Evolutionary conservation across 768 basidiomycete genomes (phyloP).

Genomic region (Phanerochaete carnosa): DNA sequence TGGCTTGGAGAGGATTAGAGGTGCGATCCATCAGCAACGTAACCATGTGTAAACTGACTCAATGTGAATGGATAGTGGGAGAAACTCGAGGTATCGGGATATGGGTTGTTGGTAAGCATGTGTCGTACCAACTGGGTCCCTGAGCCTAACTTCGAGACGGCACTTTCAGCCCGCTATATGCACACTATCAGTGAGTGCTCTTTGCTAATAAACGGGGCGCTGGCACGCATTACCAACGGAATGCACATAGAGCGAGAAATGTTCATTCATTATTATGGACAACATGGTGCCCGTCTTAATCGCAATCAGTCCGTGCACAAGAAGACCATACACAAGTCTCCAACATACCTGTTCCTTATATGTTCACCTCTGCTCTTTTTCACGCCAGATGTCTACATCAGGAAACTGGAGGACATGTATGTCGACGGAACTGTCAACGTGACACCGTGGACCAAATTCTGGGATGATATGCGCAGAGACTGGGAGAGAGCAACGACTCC

Average conservation of each 20-base stretch:
- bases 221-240: neutral
- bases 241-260: conserved; percentile 24
- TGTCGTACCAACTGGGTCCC: neutral
- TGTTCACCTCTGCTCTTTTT: conserved; percentile 5
- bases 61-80: neutral
- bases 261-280: conserved; percentile 41
- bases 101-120: neutral
- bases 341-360: neutral
- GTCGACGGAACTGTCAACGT: conserved; percentile 43
- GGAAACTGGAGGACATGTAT: conserved; percentile 43
- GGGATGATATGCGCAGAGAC: conserved; percentile 36
- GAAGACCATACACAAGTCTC: conserved; percentile 8
- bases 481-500: conserved; percentile 8
- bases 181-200: neutral
- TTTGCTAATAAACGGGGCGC: neutral
- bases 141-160: neutral
- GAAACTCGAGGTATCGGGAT: neutral
- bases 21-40: neutral
- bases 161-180: neutral
- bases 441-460: conserved; percentile 41
- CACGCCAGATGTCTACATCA: conserved; percentile 44
- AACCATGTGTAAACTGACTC: neutral
- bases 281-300: conserved; percentile 38
- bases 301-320: conserved; percentile 30
- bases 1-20: neutral